These are phyloP conservation scores for Cercis canadensis DNA, from an alignment of 306 rosid genomes.

Conservation along the genomic window DNA sequence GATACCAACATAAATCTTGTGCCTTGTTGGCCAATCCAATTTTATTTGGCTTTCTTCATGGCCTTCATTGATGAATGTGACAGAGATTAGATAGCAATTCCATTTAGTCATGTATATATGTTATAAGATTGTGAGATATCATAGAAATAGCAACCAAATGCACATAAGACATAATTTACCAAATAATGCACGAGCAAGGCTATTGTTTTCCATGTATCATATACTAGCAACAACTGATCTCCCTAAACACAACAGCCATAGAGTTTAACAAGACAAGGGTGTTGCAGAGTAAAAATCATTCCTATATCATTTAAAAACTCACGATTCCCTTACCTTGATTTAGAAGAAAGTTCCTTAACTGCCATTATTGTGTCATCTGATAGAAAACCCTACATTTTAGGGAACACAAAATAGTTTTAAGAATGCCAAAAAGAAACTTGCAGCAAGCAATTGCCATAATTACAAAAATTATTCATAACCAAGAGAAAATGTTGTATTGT, in stretches of 20 bases:
- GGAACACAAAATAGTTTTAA: slow-evolving; percentile 4
- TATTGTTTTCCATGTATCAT: slow-evolving; percentile 60
- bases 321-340: slow-evolving; percentile 54
- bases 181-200: slow-evolving; percentile 49
- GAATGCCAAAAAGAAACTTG: neutral
- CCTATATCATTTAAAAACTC: slow-evolving; percentile 57
- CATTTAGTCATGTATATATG: neutral
- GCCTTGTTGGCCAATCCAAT: slow-evolving; percentile 62
- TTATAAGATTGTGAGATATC: neutral
- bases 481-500: neutral
- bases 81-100: too few relatives aligned
- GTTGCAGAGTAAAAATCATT: slow-evolving; percentile 51
- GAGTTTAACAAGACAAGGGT: slow-evolving; percentile 51
- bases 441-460: neutral
- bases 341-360: slow-evolving; percentile 52
- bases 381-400: slow-evolving; percentile 39
- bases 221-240: slow-evolving; percentile 47
- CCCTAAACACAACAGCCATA: slow-evolving; percentile 52
- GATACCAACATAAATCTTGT: slow-evolving; percentile 59
- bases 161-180: slow-evolving; percentile 29
- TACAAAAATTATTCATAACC: neutral
- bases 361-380: slow-evolving; percentile 47
- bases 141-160: neutral
- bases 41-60: slow-evolving; percentile 2
- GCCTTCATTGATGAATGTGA: too few relatives aligned